Evolutionary conservation across 2,329 filamentous ascomycete genomes (phyloP).

Genomic region (Phyllosticta ampelicida): DNA sequence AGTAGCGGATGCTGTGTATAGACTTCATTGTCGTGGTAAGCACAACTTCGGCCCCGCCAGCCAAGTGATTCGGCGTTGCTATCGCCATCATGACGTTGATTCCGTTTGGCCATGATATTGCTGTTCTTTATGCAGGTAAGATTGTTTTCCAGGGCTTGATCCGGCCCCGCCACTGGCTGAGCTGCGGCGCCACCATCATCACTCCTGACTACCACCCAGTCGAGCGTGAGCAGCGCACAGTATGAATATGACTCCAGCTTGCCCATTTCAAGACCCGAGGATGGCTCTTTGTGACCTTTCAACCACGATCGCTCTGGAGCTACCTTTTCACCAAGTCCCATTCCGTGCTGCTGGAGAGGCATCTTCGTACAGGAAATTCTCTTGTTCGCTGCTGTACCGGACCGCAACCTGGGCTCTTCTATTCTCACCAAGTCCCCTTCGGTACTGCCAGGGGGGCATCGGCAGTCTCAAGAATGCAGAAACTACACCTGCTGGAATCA

Average conservation of each 20-base stretch:
- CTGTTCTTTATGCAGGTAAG: neutral
- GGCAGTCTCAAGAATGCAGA: neutral
- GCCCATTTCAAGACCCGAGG: neutral
- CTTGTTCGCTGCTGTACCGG: no score
- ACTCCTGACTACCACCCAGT: neutral
- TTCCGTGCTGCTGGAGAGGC: no score
- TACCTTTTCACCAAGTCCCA: no score
- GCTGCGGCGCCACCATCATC: neutral
- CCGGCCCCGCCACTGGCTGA: neutral
- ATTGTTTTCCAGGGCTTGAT: neutral
- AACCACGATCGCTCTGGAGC: no score
- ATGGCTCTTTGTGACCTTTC: neutral
- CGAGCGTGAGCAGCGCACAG: neutral
- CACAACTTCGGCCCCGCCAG: neutral
- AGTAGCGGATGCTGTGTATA: no score
- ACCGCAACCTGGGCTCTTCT: no score
- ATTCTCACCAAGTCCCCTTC: no score
- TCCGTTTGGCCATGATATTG: neutral
- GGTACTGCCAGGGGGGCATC: no score
- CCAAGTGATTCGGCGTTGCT: neutral
- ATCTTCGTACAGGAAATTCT: no score
- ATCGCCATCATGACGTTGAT: neutral
- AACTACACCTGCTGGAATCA: neutral
- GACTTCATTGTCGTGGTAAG: neutral
- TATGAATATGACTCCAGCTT: neutral